Evolutionary conservation across 2,329 filamentous ascomycete genomes (phyloP).

Genomic region (Akanthomyces lecanii): DNA sequence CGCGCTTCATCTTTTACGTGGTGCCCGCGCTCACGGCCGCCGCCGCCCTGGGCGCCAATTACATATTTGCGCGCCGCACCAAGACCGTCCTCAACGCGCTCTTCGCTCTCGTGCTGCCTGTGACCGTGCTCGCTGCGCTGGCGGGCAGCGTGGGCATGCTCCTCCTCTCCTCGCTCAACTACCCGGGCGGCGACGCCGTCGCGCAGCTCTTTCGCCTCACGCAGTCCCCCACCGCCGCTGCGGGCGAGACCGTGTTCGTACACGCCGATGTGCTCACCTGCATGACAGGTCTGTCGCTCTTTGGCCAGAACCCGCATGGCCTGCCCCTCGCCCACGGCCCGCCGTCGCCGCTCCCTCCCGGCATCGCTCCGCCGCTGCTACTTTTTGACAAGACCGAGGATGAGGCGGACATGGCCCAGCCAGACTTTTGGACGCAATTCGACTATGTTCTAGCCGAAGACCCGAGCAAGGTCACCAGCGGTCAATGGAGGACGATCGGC

Average conservation of each 20-base stretch:
- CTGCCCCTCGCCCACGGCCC: constrained; percentile 31
- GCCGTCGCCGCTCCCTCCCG: constrained; percentile 16
- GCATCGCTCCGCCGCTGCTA: constrained; percentile 20
- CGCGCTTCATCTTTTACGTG: constrained; percentile 88
- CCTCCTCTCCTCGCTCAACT: constrained; percentile 80
- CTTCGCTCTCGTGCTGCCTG: constrained; percentile 50
- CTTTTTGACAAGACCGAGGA: constrained; percentile 63
- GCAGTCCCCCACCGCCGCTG: constrained; percentile 22
- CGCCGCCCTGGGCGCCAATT: constrained; percentile 68
- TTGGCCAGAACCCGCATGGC: constrained; percentile 47
- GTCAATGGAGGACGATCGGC: constrained; percentile 53
- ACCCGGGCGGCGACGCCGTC: constrained; percentile 84
- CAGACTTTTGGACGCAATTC: constrained; percentile 58
- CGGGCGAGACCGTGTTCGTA: constrained; percentile 34
- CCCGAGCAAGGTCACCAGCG: constrained; percentile 41
- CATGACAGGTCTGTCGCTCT: constrained; percentile 68
- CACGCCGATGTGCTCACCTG: constrained; percentile 65
- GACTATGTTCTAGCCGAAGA: constrained; percentile 60
- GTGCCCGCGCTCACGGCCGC: constrained; percentile 76
- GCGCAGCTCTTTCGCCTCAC: constrained; percentile 42
- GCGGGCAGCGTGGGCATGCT: constrained; percentile 63
- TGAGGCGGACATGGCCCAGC: constrained; percentile 36
- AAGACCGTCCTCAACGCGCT: constrained; percentile 57
- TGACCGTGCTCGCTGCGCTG: constrained; percentile 58
- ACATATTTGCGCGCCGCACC: constrained; percentile 60